Percentiles rank a stretch among this genome's conserved stretches.
Conservation (phyloP, 192 early-diverging fungal genomes). For the Chytriomyces hyalinus region DNA sequence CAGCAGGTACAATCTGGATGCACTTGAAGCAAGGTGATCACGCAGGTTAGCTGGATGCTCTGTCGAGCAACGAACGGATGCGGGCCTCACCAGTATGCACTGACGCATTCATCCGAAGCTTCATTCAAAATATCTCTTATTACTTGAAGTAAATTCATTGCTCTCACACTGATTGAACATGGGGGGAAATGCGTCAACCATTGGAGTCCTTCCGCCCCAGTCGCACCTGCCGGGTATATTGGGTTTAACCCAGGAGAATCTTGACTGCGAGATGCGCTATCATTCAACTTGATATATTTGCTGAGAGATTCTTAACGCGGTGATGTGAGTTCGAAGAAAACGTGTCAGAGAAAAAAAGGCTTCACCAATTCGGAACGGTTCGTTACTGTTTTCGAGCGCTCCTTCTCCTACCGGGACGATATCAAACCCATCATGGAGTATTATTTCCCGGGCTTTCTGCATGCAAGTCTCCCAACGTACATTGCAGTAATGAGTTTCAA, state of each 20-base stretch:
- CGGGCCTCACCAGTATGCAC: slow-evolving; percentile 10
- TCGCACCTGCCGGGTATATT: slow-evolving; percentile 17
- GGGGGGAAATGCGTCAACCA: slow-evolving; percentile 1
- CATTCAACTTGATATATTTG: too few relatives aligned
- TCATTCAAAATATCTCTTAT: slow-evolving; percentile 9
- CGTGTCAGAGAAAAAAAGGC: too few relatives aligned
- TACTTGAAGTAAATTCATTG: not conserved
- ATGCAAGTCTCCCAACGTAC: slow-evolving; percentile 20
- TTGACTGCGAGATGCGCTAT: not conserved
- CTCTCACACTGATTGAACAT: slow-evolving; percentile 15
- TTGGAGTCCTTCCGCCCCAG: slow-evolving; percentile 6
- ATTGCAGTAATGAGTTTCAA: slow-evolving; percentile 27
- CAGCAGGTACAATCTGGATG: slow-evolving; percentile 29
- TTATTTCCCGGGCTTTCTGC: not conserved
- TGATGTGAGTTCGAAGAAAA: too few relatives aligned
- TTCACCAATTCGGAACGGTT: too few relatives aligned
- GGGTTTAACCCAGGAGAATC: not conserved
- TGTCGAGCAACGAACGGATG: not conserved
- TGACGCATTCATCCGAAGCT: slow-evolving; percentile 17
- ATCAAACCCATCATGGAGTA: slow-evolving; percentile 17
- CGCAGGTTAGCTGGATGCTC: not conserved
- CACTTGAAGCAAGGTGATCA: not conserved
- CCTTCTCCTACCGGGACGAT: slow-evolving; percentile 6
- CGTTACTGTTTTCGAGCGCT: not conserved
- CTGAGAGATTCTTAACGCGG: too few relatives aligned